Evolutionary conservation across 1,284 basidiomycete species (phyloP).

Genomic region (Ganoderma sp.): DNA sequence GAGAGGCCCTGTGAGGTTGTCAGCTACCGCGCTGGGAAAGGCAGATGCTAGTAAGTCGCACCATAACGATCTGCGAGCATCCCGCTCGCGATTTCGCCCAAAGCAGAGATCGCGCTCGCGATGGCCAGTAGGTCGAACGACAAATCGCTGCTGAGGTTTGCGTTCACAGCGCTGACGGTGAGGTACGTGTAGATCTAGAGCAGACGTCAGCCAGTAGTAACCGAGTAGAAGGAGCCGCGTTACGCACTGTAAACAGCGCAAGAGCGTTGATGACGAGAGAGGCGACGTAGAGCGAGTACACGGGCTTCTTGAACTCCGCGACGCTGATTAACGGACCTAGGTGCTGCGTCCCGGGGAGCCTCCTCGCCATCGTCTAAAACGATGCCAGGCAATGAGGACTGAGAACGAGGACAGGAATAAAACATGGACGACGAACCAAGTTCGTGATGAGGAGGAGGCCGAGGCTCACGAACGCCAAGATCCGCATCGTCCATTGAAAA

Average conservation of each 20-base stretch:
- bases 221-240: not conserved
- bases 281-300: not conserved
- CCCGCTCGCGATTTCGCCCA: conserved; percentile 49
- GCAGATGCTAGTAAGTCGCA: conserved; percentile 11
- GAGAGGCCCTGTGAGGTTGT: conserved; percentile 47
- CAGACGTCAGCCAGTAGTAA: not conserved
- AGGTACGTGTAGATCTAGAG: not conserved
- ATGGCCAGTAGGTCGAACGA: conserved; percentile 54
- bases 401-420: not conserved
- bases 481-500: conserved; percentile 59
- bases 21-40: too few species aligned
- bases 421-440: conserved; percentile 33
- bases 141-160: conserved; percentile 43
- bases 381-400: not conserved
- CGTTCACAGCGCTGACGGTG: conserved; percentile 17
- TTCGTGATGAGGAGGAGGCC: conserved; percentile 50
- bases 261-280: not conserved
- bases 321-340: not conserved
- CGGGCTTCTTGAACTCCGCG: not conserved
- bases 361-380: not conserved
- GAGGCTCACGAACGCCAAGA: conserved; percentile 58
- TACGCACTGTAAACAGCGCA: not conserved
- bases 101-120: conserved; percentile 47
- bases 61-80: conserved; percentile 47
- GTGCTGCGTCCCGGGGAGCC: not conserved